Base-by-base conservation (phyloP, 2,329 filamentous ascomycete genomes). In the Aspergillus sp. region DNA sequence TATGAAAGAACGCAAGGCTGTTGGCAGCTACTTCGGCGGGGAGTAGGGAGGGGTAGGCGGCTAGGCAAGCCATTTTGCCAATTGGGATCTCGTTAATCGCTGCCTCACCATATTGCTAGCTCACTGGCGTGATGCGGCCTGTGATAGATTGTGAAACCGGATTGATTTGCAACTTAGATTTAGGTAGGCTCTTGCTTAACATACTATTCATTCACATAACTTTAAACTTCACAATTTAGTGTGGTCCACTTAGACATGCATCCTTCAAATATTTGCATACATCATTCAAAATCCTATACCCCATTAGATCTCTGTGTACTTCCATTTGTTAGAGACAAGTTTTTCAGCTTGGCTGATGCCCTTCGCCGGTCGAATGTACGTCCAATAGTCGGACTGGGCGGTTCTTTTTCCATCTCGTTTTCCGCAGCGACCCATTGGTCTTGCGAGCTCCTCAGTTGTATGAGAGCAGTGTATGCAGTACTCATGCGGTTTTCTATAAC, bases 401-500 rank as follows among this genome's bases (percentile, higher is more conserved):
- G 52, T 32, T 54, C 52, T 29, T 46, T 39, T n/a, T 26, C 36
- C 24, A 46, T 54, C 31, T 54, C 32, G n/a, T n/a, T 39, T 39
- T 22, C 36, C 20, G 52, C 52, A 54, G 36, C 52, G 29, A 45
- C 24, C 32, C 32, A 54, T 29, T 54, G 52, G 36, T 54, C 5
- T 10, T 54, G 52, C 32, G 36, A 46, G 32, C 36, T 54, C 10
- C 22, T 54, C 32, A 52, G 36, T 10, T 45, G 55, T n/a, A 52
- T 52, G 10, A 56, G 32, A 52, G 49, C 36, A 10, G 55, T 56
- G 16, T 51, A 51, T 29, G 36, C 52, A 29, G 18, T 54, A 12
- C 52, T 42, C 9, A 16, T 46, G 36, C 42, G 14, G 26, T 57
- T 54, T 42, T 57, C 56, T 49, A 57, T 54, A 16, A 57, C 50